Evolutionary conservation across 73 alveolate species (phyloP).

Genomic region (Stentor coeruleus): DNA sequence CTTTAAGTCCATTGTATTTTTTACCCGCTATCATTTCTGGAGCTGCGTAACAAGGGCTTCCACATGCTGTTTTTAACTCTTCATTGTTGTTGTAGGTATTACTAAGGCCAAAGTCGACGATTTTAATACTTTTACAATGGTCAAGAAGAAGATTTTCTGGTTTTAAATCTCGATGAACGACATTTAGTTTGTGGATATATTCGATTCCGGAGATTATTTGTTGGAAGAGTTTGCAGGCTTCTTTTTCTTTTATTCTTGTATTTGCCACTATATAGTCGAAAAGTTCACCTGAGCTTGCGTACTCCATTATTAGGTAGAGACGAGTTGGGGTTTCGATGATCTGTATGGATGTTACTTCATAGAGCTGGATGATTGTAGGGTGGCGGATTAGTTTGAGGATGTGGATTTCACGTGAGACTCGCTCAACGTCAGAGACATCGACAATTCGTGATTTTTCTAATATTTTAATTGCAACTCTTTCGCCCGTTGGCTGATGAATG

Average conservation of each 20-base stretch:
- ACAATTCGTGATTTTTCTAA: constrained; percentile 62
- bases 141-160: constrained; percentile 95
- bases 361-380: constrained; percentile 72
- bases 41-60: constrained; percentile 98
- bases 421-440: constrained; percentile 34
- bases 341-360: constrained; percentile 34
- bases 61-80: constrained; percentile 91
- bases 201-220: constrained; percentile 71
- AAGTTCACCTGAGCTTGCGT: constrained; percentile 47
- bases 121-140: constrained; percentile 67
- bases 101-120: constrained; percentile 33
- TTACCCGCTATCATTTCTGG: constrained; percentile 94
- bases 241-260: constrained; percentile 48
- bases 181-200: constrained; percentile 64
- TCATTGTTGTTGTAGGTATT: constrained; percentile 34
- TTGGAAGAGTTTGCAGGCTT: constrained; percentile 61
- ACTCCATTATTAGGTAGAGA: constrained; percentile 45
- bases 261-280: constrained; percentile 45
- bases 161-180: constrained; percentile 88
- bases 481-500: constrained; percentile 60
- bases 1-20: constrained; percentile 84
- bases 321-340: constrained; percentile 28
- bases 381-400: constrained; percentile 63
- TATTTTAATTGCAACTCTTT: constrained; percentile 72
- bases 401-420: constrained; percentile 65